Evolutionary conservation across 2,329 filamentous ascomycete species (phyloP), one percentile per base, ranked within the genome.

Genomic region (Ceratocystis eucalypticola): DNA sequence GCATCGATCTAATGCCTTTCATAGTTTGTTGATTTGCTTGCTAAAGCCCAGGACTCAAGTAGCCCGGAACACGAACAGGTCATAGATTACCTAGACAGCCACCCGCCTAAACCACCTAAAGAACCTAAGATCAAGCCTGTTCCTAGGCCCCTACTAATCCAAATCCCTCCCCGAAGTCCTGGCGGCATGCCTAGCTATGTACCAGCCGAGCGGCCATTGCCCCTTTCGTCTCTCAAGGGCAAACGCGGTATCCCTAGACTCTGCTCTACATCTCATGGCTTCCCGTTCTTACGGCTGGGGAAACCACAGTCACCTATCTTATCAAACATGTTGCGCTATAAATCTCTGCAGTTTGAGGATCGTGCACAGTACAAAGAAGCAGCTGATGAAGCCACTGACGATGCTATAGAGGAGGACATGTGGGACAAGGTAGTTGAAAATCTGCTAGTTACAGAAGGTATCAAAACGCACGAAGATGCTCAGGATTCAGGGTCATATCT

Each of bases 231-330:
- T 25, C 76, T 88, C 1, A 75, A 74, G 5, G 74, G 73, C 0
- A 71, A 71, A 15, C 80, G 87, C 25, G 78, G 81, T 59, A 78
- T 89, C 1, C 88, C 88, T 0, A 75, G 76, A 1, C 72, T 90
- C 1, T 73, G 72, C 46, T 76, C 81, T 41, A 79, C 81, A 3
- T 79, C 84, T 1, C 77, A 79, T 50, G 79, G 79, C 30, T 74
- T 85, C 28, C 83, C 87, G 0, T 87, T 91, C 71, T 73, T 93
- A 33, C 83, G 88, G 45, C 74, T 87, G 57, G 80, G 77, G 69
- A 88, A 88, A 73, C 85, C 85, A 3, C 86, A 91, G 73, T 81
- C 86, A 1, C 72, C 73, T 0, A 74, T 75, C n/a, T 74, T 92
- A 22, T 81, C 79, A n/a, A 76, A 80, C 7, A 78, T 86, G 17